Percentiles rank a stretch among this genome's conserved stretches.
Conservation (phyloP, 257 asterid species). For the Nicotiana tomentosiformis region DNA sequence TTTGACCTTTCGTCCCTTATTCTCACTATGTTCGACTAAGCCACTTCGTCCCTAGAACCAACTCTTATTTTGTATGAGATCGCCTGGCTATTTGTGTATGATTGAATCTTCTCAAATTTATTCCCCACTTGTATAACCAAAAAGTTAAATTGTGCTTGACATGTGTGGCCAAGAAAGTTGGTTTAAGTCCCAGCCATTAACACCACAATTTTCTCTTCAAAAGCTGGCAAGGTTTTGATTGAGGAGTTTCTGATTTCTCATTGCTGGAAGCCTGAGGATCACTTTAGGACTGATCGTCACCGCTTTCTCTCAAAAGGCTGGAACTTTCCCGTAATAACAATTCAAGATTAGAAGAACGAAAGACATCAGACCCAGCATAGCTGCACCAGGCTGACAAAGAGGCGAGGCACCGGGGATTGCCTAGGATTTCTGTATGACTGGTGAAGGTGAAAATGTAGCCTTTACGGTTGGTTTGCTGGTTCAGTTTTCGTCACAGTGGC, state of each 20-base stretch:
- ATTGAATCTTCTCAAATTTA: neutral
- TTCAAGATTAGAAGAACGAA: neutral
- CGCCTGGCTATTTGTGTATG: no score
- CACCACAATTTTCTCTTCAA: neutral
- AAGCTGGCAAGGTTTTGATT: neutral
- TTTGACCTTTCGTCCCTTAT: no score
- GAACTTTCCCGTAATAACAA: neutral
- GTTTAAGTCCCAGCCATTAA: neutral
- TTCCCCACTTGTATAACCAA: neutral
- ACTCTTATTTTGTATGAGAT: no score
- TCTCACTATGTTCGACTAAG: no score
- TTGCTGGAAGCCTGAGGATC: neutral
- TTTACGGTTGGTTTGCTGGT: neutral
- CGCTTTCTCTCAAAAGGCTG: neutral
- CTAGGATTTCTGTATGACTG: neutral
- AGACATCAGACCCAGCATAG: neutral
- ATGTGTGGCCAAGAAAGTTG: neutral
- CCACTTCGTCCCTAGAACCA: no score
- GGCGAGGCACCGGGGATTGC: neutral
- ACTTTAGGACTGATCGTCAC: neutral
- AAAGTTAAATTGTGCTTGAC: neutral
- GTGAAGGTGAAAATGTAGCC: neutral
- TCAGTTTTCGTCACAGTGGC: no score
- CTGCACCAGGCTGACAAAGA: neutral
- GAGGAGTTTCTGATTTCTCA: neutral